A percentile compares a stretch with the other conserved stretches of the same genome.
Evolutionary conservation across 2,329 filamentous ascomycete genomes (phyloP).

Genomic region (Rhytidhysteron rufulum): DNA sequence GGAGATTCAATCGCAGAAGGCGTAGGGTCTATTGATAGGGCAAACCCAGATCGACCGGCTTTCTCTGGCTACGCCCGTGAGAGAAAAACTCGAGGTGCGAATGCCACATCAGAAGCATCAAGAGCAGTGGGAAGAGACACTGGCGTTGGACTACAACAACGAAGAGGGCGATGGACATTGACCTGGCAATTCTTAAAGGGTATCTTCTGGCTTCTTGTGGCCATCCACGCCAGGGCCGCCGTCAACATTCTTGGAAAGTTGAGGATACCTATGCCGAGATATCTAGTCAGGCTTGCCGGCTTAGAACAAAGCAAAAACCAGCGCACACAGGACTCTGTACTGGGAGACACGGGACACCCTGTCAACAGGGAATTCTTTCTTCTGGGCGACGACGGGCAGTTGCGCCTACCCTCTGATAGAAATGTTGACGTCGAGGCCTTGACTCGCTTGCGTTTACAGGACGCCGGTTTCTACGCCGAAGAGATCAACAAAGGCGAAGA

Average conservation of each 20-base stretch:
- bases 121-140: slow-evolving; percentile 39
- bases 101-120: slow-evolving; percentile 17
- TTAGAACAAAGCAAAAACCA: slow-evolving; percentile 27
- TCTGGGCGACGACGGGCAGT: slow-evolving; percentile 49
- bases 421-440: slow-evolving; percentile 78
- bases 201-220: slow-evolving; percentile 63
- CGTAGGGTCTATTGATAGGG: slow-evolving; percentile 27
- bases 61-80: slow-evolving; percentile 61
- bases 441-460: slow-evolving; percentile 60
- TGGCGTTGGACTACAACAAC: slow-evolving; percentile 75
- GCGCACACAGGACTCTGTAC: slow-evolving; percentile 11
- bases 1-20: slow-evolving; percentile 37
- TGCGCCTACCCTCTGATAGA: slow-evolving; percentile 56
- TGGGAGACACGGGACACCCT: slow-evolving; percentile 36
- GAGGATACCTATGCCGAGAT: slow-evolving; percentile 61
- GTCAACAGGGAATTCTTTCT: slow-evolving; percentile 42
- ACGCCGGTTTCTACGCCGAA: slow-evolving; percentile 21
- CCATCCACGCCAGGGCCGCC: slow-evolving; percentile 54
- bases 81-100: slow-evolving; percentile 53
- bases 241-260: slow-evolving; percentile 54
- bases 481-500: slow-evolving; percentile 50
- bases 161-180: slow-evolving; percentile 74
- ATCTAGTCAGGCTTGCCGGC: slow-evolving; percentile 55
- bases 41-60: slow-evolving; percentile 32
- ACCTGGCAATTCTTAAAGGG: slow-evolving; percentile 72